Percentiles rank a stretch among this genome's conserved stretches.
These are phyloP conservation scores for Physcomitrium patens DNA, from an alignment of 225 moss, liverwort and hornwort genomes.

Conservation along the genomic window DNA sequence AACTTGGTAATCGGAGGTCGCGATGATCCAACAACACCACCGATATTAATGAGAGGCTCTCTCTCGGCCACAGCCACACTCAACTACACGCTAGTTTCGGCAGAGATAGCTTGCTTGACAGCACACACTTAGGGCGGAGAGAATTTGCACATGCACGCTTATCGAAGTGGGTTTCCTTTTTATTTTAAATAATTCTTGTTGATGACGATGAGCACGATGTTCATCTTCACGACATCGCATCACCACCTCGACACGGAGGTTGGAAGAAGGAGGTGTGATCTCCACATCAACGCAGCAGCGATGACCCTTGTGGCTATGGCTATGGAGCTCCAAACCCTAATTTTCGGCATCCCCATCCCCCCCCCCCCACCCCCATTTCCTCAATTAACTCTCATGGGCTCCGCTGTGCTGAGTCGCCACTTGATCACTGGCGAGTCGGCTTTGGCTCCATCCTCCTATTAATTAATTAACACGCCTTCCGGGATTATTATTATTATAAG, in stretches of 20 bases:
- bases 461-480: too few species aligned
- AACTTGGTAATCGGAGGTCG: constrained; percentile 20
- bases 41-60: constrained; percentile 13
- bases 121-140: too few species aligned
- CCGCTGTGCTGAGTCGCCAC: too few species aligned
- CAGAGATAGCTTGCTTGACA: too few species aligned
- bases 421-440: too few species aligned
- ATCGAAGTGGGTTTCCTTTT: neutral
- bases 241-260: neutral
- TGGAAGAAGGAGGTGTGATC: too few species aligned
- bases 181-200: neutral
- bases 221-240: neutral
- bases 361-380: neutral
- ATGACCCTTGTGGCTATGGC: constrained; percentile 11
- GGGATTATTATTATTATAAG: too few species aligned
- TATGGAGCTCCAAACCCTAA: constrained; percentile 43
- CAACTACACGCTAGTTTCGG: neutral
- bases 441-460: too few species aligned
- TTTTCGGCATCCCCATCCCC: neutral
- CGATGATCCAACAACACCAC: constrained; percentile 29
- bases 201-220: neutral
- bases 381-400: too few species aligned
- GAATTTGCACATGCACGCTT: constrained; percentile 16
- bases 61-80: neutral
- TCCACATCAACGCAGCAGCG: neutral